These are phyloP conservation scores for Bertia moriformis DNA, from an alignment of 2,329 filamentous ascomycete species.

Conservation along the genomic window DNA sequence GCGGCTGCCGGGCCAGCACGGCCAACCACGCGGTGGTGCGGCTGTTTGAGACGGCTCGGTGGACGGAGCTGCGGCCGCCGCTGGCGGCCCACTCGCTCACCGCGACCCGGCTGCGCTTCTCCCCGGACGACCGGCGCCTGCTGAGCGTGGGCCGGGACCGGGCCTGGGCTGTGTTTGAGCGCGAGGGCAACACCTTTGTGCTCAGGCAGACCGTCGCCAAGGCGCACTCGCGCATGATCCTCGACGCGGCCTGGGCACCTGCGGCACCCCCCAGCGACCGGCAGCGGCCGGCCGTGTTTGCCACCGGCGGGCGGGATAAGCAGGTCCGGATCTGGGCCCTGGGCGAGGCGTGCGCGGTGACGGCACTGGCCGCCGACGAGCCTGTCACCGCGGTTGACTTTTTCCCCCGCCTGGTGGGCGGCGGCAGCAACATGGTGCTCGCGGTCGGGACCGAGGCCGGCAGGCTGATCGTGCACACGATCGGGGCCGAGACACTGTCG, in stretches of 20 bases:
- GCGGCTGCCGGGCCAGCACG: constrained; percentile 83
- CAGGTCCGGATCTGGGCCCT: constrained; percentile 56
- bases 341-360: constrained; percentile 26
- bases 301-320: constrained; percentile 84
- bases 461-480: constrained; percentile 27
- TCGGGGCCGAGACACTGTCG: constrained; percentile 35
- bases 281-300: constrained; percentile 42
- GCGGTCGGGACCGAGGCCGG: constrained; percentile 16
- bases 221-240: constrained; percentile 82
- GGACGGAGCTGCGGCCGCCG: constrained; percentile 79
- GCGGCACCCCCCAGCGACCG: too few species aligned
- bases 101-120: constrained; percentile 73
- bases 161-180: constrained; percentile 73
- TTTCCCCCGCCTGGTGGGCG: constrained; percentile 17
- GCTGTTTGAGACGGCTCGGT: constrained; percentile 71
- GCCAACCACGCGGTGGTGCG: constrained; percentile 89
- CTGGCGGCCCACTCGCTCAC: constrained; percentile 78
- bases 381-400: constrained; percentile 64
- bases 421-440: constrained; percentile 9
- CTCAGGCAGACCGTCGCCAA: constrained; percentile 58
- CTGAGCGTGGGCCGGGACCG: constrained; percentile 83
- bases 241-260: constrained; percentile 74
- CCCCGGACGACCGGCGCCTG: constrained; percentile 57
- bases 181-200: constrained; percentile 31
- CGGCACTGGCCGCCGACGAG: constrained; percentile 36